Conservation (phyloP, 1,284 basidiomycete species). For the Puccinia polysora region DNA sequence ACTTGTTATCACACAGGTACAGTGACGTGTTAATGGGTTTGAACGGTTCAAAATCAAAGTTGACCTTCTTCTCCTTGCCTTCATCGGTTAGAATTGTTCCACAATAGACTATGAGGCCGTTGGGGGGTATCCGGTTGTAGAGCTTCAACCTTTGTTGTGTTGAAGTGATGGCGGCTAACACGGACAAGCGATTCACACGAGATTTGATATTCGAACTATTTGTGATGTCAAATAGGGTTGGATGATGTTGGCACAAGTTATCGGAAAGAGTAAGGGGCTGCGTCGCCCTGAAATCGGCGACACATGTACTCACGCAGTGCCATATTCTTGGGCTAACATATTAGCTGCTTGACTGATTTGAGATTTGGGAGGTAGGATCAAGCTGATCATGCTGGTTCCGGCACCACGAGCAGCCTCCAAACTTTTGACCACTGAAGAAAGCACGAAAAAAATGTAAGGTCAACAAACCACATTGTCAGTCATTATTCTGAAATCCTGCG, state of each 20-base stretch:
- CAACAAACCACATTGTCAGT: neutral
- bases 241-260: no score
- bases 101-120: constrained; percentile 84
- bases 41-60: constrained; percentile 83
- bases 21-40: constrained; percentile 97
- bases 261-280: no score
- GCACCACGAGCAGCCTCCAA: constrained; percentile 88
- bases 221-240: no score
- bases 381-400: constrained; percentile 98
- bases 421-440: constrained; percentile 68
- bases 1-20: constrained; percentile 99
- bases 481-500: neutral
- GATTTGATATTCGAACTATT: constrained; percentile 92
- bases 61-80: constrained; percentile 92
- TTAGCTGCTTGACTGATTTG: constrained; percentile 89
- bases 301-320: constrained; percentile 49
- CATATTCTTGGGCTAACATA: constrained; percentile 98
- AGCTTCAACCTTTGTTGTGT: constrained; percentile 98
- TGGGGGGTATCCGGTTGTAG: constrained; percentile 91
- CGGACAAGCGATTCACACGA: constrained; percentile 94
- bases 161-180: constrained; percentile 94
- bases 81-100: constrained; percentile 97
- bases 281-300: no score
- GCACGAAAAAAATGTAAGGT: neutral
- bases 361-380: constrained; percentile 71